Evolutionary conservation across 2,329 filamentous ascomycete species (phyloP).

Genomic region (Botrytis paeoniae): DNA sequence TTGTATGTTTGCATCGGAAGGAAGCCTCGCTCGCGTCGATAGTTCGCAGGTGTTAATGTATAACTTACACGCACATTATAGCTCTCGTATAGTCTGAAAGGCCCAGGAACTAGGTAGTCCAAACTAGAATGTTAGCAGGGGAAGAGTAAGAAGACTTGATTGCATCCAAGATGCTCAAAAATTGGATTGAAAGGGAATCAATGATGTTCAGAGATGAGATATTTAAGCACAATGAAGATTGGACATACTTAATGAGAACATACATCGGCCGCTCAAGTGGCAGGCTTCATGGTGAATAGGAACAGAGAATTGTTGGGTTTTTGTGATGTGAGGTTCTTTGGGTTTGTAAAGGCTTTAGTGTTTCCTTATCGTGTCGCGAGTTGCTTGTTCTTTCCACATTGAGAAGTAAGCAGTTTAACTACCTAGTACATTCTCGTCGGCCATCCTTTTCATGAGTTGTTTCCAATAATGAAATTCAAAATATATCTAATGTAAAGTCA

Average conservation of each 20-base stretch:
- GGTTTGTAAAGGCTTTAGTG: neutral
- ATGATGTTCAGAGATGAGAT: neutral
- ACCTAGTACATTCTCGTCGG: neutral
- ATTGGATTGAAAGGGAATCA: neutral
- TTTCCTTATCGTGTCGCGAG: neutral
- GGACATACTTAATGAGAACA: neutral
- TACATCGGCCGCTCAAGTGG: neutral
- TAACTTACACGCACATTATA: neutral
- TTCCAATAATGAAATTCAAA: neutral
- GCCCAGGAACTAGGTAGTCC: neutral
- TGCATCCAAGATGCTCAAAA: neutral
- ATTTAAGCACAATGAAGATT: neutral
- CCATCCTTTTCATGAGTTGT: neutral
- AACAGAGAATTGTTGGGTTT: neutral
- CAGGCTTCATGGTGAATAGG: neutral
- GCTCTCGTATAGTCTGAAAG: neutral
- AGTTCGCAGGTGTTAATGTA: neutral
- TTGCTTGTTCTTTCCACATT: constrained; percentile 1
- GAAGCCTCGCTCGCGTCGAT: constrained; percentile 45
- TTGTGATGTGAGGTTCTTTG: neutral
- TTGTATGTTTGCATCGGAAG: constrained; percentile 63
- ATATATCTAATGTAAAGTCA: neutral
- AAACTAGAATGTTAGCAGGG: neutral
- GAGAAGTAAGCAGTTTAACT: neutral
- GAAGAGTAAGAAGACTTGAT: neutral